A percentile compares a stretch with the other conserved stretches of the same genome.
phyloP scores from a whole-genome alignment of 768 basidiomycete species.

The Dendrothele bispora region DNA sequence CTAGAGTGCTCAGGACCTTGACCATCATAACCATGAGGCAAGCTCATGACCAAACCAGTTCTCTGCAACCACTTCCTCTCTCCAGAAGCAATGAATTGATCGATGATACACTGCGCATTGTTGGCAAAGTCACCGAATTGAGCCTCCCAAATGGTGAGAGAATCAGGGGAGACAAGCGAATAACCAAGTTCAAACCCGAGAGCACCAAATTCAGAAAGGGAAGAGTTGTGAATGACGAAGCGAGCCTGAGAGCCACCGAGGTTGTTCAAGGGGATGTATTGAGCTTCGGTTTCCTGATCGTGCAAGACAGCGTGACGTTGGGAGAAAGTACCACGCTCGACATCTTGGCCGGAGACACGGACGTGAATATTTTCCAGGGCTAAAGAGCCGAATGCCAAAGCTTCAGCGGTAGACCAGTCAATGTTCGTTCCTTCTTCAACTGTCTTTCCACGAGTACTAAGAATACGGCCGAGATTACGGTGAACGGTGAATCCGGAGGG shows the following conservation, averaged over 20 bases:
- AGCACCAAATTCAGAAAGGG: conserved; percentile 90
- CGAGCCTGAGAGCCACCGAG: conserved; percentile 85
- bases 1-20: conserved; percentile 99
- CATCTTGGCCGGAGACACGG: conserved; percentile 95
- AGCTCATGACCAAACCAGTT: conserved; percentile 81
- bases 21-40: conserved; percentile 97
- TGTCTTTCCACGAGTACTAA: conserved; percentile 82
- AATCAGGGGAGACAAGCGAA: conserved; percentile 93
- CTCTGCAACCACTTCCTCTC: conserved; percentile 98
- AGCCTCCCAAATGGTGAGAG: conserved; percentile 96
- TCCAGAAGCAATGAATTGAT: conserved; percentile 97
- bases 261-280: conserved; percentile 88
- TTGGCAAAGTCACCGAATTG: conserved; percentile 99
- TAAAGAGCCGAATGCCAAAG: conserved; percentile 92
- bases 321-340: conserved; percentile 98
- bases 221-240: conserved; percentile 96
- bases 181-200: conserved; percentile 99
- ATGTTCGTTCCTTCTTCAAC: conserved; percentile 90
- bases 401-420: conserved; percentile 98
- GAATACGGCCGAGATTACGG: conserved; percentile 92
- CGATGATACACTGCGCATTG: conserved; percentile 96
- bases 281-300: conserved; percentile 90
- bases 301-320: conserved; percentile 97
- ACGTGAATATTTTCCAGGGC: conserved; percentile 93
- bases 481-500: conserved; percentile 87